Evolutionary conservation across 2,329 filamentous ascomycete species (phyloP), one percentile per base, ranked within the genome.

Genomic region (Fusarium transvaalense): DNA sequence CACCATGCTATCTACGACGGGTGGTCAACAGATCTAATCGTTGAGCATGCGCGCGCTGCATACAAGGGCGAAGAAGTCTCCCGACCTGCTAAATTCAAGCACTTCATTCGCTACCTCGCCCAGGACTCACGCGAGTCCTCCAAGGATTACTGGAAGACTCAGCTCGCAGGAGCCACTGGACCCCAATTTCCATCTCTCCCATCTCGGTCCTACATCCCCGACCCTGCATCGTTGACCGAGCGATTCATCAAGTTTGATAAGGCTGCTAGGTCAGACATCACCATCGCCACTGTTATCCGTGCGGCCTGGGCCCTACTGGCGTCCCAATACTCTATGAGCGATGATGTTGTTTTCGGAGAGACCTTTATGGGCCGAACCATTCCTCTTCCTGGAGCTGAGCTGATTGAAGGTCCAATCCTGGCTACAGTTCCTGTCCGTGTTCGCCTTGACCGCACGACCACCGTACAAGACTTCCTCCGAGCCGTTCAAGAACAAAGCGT

Each of bases 1-100:
- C 77, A 78, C 12, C 77, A 78, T 37, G 73, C 76, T 10, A 62
- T 77, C 4, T 78, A 77, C 6, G 77, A 78, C 13, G 76, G 75
- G 13, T 78, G 75, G 74, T 75, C 72, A 1, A 74, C 68, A 1
- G 68, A 73, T 6, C 68, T 74, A 2, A 74, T 74, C 1, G 52
- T 74, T 1, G 72, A 74, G 23, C 70, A 74, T 27, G 70, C 65
- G 7, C 56, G 64, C 6, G 66, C 68, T 15, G 72, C 66, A 4
- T 74, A 69, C 35, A 61, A 68, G 23, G 72, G 70, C 0, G 59
- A 62, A 0, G 42, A 62, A 17, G 53, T 74, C 1, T 71, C 70
- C 0, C 64, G 70, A 21, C 66, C 68, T 6, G 70, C 72, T n/a
- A 61, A 73, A 21, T 74, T 74, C n/a, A 74, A 73, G 47, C 72